Evolutionary conservation across 805 yeast genomes (phyloP), one percentile per base, ranked within the genome.

Genomic region (Metschnikowia lachancei): DNA sequence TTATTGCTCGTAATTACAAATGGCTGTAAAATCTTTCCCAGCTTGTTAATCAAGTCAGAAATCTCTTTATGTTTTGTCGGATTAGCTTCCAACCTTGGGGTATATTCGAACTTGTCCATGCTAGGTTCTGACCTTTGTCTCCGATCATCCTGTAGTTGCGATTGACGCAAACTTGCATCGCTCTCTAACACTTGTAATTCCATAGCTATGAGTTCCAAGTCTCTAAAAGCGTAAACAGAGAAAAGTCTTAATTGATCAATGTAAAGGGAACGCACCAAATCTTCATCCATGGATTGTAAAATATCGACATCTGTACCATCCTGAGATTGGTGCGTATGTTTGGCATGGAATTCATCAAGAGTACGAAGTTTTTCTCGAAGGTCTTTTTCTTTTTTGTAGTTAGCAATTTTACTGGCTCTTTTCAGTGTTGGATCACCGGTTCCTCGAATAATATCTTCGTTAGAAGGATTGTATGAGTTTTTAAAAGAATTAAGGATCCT

Each of bases 21-120:
- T 10, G 97, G 97, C 55, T 85, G 78, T 28, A 87, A 64, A 5
- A 92, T 84, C 62, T 84, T 85, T 2, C 98, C 98, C 33, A 78
- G 78, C 46, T 80, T 78, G 0, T 88, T 77, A 5, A 89, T 56
- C 35, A 87, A 55, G 14, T 68, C 69, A 4, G 63, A 51, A 9
- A 67, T 57, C 12, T 53, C 40, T 33, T 57, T 54, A 18, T 41
- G 46, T 28, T 52, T 48, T 24, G 28, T 58, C 0, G 83, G 85
- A 22, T 65, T 66, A 2, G 64, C 54, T 56, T 86, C 94, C 6
- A 87, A 56, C 49, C 72, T 81, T 4, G 87, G 83, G 0, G 95
- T 85, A 58, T 75, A 87, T 0, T 78, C 80, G 26, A 72, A 67
- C 49, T 77, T 53, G 35, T 49, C 52, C 26, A 30, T 39, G 41